These are phyloP conservation scores for Fennellomyces sp. DNA, from an alignment of 371 early-diverging fungal genomes.

Conservation along the genomic window DNA sequence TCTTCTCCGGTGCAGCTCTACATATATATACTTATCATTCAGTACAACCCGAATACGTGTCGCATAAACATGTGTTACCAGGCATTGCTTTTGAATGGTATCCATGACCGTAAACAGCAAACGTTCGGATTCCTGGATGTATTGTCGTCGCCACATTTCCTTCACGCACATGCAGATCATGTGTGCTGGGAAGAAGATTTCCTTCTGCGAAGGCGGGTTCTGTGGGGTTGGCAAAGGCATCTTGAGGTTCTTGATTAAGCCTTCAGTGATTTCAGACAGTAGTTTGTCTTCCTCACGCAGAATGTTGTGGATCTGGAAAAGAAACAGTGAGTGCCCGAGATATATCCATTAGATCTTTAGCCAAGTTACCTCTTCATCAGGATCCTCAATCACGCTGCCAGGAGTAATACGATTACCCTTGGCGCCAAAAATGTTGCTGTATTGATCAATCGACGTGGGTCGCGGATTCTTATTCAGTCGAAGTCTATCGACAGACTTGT, in stretches of 20 bases:
- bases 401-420: constrained; percentile 17
- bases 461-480: constrained; percentile 33
- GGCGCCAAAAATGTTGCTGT: constrained; percentile 30
- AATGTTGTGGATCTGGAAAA: constrained; percentile 39
- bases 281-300: constrained; percentile 75
- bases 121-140: constrained; percentile 79
- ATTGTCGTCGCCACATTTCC: constrained; percentile 85
- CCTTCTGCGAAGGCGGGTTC: constrained; percentile 78
- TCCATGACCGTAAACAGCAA: constrained; percentile 86
- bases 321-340: not conserved
- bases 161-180: constrained; percentile 82
- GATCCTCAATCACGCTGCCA: constrained; percentile 20
- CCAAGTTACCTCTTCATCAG: constrained; percentile 20
- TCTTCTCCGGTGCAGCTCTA: constrained; percentile 56
- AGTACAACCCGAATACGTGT: not conserved
- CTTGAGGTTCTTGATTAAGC: constrained; percentile 84
- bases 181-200: constrained; percentile 93
- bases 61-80: constrained; percentile 30
- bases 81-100: constrained; percentile 75
- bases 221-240: constrained; percentile 89
- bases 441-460: constrained; percentile 47
- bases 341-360: not conserved
- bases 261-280: constrained; percentile 87
- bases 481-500: constrained; percentile 35
- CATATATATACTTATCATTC: not conserved